phyloP scores from a whole-genome alignment of 2,329 filamentous ascomycete species.

The Daldinia sp. region DNA sequence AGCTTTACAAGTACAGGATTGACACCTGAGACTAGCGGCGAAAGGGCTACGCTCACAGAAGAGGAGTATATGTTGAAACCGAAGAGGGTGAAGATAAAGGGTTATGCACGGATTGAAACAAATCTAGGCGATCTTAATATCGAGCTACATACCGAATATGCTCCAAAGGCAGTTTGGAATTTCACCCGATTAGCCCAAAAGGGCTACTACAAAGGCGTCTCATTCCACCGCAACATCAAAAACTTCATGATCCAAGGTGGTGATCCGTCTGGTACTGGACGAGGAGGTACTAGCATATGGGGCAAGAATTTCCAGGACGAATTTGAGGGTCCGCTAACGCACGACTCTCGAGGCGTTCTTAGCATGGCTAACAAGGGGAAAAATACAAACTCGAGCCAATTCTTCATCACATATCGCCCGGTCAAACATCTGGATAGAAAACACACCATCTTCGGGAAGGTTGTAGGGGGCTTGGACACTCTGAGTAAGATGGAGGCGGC shows the following conservation, averaged over 20 bases:
- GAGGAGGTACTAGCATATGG: conserved; percentile 93
- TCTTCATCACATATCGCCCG: conserved; percentile 90
- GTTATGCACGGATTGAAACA: conserved; percentile 91
- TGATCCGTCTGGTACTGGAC: conserved; percentile 90
- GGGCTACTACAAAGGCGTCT: conserved; percentile 86
- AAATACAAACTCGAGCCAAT: conserved; percentile 95
- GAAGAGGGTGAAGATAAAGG: conserved; percentile 87
- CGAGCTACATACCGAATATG: conserved; percentile 90
- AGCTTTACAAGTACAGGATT: conserved; percentile 96
- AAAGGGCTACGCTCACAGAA: conserved; percentile 86
- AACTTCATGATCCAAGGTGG: conserved; percentile 99
- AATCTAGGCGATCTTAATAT: conserved; percentile 87
- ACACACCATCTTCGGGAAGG: conserved; percentile 93
- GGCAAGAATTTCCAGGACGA: conserved; percentile 95
- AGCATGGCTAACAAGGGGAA: conserved; percentile 99
- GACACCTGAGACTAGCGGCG: conserved; percentile 89
- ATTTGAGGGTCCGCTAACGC: conserved; percentile 88
- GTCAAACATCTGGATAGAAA: conserved; percentile 91
- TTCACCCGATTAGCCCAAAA: conserved; percentile 89
- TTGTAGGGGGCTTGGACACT: conserved; percentile 80
- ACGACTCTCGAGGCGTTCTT: conserved; percentile 81
- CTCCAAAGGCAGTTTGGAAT: conserved; percentile 96
- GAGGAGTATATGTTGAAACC: conserved; percentile 98
- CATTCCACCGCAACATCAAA: conserved; percentile 93
- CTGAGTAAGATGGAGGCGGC: conserved; percentile 82